A percentile compares a stretch with the other conserved stretches of the same genome.
phyloP scores from a whole-genome alignment of 306 rosid genomes.

The Cicer yamashitae region DNA sequence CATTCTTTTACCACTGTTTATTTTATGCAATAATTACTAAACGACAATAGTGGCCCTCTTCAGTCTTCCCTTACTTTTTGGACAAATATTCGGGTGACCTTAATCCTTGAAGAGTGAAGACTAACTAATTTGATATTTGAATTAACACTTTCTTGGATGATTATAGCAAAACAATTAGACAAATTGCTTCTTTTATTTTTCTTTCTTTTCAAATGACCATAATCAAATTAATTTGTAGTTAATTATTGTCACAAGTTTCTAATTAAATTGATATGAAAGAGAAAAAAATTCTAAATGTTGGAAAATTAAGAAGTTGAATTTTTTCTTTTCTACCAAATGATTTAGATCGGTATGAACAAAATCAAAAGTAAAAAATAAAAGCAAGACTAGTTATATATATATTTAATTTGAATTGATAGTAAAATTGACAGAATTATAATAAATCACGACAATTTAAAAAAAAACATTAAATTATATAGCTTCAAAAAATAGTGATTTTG shows the following conservation, averaged over 20 bases:
- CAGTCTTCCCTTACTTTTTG: neutral
- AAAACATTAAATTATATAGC: too few relatives aligned
- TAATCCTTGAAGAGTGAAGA: constrained; percentile 18
- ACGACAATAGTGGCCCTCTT: constrained; percentile 44
- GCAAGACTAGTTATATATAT: too few relatives aligned
- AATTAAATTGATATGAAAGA: neutral
- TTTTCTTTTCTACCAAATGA: neutral
- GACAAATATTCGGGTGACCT: constrained; percentile 16
- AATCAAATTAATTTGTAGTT: constrained; percentile 7
- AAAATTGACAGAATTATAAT: too few relatives aligned
- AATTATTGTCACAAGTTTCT: neutral
- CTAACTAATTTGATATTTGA: constrained; percentile 35
- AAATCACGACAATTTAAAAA: too few relatives aligned
- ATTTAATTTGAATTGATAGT: too few relatives aligned
- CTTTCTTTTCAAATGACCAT: neutral
- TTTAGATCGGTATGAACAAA: neutral
- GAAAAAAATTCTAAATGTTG: neutral
- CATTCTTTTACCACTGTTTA: constrained; percentile 24
- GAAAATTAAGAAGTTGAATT: neutral
- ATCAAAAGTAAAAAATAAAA: neutral
- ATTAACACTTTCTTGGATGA: neutral
- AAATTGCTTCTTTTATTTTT: neutral
- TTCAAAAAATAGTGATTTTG: too few relatives aligned
- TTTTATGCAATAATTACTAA: constrained; percentile 47
- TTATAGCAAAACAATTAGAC: constrained; percentile 11